Conservation (phyloP, 768 basidiomycete species). For the Boletus vermiculosoides region DNA sequence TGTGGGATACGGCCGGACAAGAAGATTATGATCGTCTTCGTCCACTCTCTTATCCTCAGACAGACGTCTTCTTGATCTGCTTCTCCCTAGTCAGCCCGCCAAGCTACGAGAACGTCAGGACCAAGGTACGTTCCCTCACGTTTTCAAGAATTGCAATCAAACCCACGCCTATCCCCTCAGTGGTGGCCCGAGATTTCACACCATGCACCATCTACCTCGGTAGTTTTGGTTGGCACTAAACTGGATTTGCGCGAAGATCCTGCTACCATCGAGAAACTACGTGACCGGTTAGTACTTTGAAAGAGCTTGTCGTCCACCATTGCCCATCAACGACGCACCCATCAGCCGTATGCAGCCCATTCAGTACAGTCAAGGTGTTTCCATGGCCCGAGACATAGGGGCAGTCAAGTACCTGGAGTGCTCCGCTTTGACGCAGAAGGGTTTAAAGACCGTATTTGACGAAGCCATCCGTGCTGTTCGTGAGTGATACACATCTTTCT, state of each 20-base stretch:
- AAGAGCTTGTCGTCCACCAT: constrained; percentile 1
- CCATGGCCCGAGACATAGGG: constrained; percentile 90
- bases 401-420: constrained; percentile 97
- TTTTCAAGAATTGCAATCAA: background rate
- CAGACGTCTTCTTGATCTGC: constrained; percentile 98
- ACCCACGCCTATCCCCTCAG: constrained; percentile 38
- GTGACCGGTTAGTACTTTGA: constrained; percentile 66
- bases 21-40: constrained; percentile 99
- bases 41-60: constrained; percentile 97
- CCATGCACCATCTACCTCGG: constrained; percentile 91
- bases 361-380: constrained; percentile 84
- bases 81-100: constrained; percentile 98
- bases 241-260: constrained; percentile 96
- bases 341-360: constrained; percentile 91
- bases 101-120: constrained; percentile 97
- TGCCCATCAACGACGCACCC: constrained; percentile 8
- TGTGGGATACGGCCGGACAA: constrained; percentile 99
- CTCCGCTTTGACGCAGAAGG: constrained; percentile 96
- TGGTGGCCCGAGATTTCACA: constrained; percentile 98
- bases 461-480: constrained; percentile 96
- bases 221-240: constrained; percentile 95
- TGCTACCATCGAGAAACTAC: constrained; percentile 86
- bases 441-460: constrained; percentile 98
- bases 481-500: constrained; percentile 44
- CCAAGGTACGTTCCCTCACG: constrained; percentile 63